Evolutionary conservation across 805 yeast species (phyloP).

Genomic region (Kuraishia piskuri): DNA sequence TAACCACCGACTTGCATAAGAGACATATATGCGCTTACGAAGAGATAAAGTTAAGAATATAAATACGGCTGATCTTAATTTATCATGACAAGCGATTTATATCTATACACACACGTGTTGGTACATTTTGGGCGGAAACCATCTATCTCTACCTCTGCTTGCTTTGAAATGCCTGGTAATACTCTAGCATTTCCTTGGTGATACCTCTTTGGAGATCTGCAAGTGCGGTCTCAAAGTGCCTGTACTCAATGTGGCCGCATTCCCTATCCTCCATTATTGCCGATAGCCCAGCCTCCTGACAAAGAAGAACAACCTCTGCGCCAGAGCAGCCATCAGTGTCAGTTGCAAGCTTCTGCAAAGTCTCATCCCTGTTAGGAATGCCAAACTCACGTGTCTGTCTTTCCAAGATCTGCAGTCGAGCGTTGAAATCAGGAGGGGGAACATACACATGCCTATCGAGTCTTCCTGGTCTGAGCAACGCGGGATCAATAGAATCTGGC

Average conservation of each 20-base stretch:
- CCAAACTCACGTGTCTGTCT: constrained; percentile 63
- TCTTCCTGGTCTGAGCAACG: constrained; percentile 91
- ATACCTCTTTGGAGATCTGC: constrained; percentile 67
- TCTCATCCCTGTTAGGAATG: constrained; percentile 33
- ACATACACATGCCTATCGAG: constrained; percentile 90
- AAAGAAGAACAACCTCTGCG: constrained; percentile 84
- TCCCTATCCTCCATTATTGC: constrained; percentile 77
- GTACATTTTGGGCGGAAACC: too few species aligned
- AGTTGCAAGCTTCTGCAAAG: constrained; percentile 44
- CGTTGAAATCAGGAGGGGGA: constrained; percentile 79
- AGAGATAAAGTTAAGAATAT: too few species aligned
- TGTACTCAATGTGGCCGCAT: constrained; percentile 41
- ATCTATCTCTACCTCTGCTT: constrained; percentile 5
- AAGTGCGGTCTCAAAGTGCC: constrained; percentile 70
- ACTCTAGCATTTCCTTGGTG: constrained; percentile 75
- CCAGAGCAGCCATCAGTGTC: constrained; percentile 91
- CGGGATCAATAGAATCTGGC: constrained; percentile 90
- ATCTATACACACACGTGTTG: not conserved
- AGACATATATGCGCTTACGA: too few species aligned
- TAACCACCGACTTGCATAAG: too few species aligned
- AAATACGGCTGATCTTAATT: too few species aligned
- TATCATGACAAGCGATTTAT: too few species aligned
- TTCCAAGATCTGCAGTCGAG: constrained; percentile 67
- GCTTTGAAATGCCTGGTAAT: constrained; percentile 52
- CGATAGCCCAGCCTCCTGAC: constrained; percentile 94